Percentiles rank a stretch among this genome's conserved stretches.
Evolutionary conservation across 768 basidiomycete species (phyloP).

Genomic region (Russula compacta): DNA sequence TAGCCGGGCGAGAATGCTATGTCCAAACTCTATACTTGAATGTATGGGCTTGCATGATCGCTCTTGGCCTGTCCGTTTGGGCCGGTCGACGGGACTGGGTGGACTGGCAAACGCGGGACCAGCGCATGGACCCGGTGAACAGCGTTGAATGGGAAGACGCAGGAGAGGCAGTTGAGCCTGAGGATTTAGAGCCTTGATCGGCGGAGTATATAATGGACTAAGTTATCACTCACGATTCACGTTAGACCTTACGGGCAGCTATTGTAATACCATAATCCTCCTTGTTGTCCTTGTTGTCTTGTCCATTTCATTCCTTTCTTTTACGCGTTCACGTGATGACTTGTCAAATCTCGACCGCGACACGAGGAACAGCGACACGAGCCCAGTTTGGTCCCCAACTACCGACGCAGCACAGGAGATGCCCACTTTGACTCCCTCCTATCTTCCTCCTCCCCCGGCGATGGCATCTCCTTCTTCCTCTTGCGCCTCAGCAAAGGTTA

Average conservation of each 20-base stretch:
- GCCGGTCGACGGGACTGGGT: slow-evolving; percentile 22
- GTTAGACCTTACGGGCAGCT: too few relatives aligned
- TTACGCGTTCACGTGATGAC: slow-evolving; percentile 8
- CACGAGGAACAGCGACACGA: background rate
- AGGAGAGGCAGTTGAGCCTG: background rate
- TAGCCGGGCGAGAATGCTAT: slow-evolving; percentile 23
- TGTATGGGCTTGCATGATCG: slow-evolving; percentile 20
- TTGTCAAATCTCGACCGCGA: background rate
- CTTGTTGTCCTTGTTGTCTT: background rate
- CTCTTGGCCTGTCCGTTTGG: slow-evolving; percentile 21
- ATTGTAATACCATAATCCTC: too few relatives aligned
- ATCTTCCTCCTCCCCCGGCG: background rate
- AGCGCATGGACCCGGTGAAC: background rate
- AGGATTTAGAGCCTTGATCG: background rate
- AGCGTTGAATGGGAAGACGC: slow-evolving; percentile 11
- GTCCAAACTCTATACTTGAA: slow-evolving; percentile 21
- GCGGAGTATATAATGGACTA: too few relatives aligned
- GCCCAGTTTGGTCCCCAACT: background rate
- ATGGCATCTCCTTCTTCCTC: background rate
- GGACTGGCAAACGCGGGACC: background rate
- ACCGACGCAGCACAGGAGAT: background rate
- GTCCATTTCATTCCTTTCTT: background rate
- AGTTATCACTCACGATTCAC: too few relatives aligned
- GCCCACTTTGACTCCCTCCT: slow-evolving; percentile 8
- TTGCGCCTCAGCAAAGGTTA: background rate